Evolutionary conservation across 2,329 filamentous ascomycete genomes (phyloP), one percentile per base, ranked within the genome.

Genomic region (Penicillium sp.): DNA sequence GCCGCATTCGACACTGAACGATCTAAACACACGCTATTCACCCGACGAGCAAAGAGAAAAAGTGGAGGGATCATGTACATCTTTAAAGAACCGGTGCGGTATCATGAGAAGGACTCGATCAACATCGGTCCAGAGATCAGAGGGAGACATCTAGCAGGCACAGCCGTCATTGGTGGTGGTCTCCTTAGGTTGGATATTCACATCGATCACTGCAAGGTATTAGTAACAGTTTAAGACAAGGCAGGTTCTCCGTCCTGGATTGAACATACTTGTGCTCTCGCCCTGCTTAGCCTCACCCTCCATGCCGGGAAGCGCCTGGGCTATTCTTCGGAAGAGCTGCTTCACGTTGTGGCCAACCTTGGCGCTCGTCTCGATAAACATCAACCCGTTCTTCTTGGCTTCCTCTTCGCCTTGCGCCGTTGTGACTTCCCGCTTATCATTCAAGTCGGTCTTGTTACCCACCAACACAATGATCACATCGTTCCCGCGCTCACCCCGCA

Each of bases 311-410:
- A 98, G 72, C 25, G 93, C 92, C 69, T 98, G 92, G 27, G 93
- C 92, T 78, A 98, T 98, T 72, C 88, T 84, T 75, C 89, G 86
- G 72, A 98, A 98, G 41, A 98, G 73, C 52, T 84, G 85, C 76
- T 98, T 98, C 54, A 98, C 93, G 62, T 98, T 98, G 68, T 96
- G 88, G 27, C 93, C 89, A 9, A 95, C 76, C 75, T 98, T 98
- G 37, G 92, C 92, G 65, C 88, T 95, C 37, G 92, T 98, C 75
- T 98, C 92, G 56, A 98, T 92, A 61, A 98, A 98, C 85, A 98
- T 95, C 52, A 95, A 73, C 51, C 92, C 92, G 67, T 95, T 90
- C 74, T 90, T 90, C 77, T 94, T 95, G 29, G 90, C 90, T 70
- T 98, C 92, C 56, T 96, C 92, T 67, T 98, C 92, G 43, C 92